phyloP scores from a whole-genome alignment of 139 green algal species.

The Gonium pectorale region DNA sequence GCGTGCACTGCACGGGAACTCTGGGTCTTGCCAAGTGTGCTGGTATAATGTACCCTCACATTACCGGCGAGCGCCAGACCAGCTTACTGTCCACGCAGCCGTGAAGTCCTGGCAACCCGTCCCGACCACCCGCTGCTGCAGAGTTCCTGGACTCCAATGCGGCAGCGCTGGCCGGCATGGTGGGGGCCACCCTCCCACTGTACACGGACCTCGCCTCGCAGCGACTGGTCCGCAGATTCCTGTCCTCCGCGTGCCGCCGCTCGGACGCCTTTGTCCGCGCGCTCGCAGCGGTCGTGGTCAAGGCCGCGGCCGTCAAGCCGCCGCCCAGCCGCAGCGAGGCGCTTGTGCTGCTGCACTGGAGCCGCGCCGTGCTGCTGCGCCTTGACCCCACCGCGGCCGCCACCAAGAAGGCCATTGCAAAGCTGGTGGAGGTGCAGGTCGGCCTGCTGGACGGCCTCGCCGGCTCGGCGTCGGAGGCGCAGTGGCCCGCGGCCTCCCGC shows the following conservation, averaged over 20 bases:
- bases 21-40: neutral
- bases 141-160: constrained; percentile 67
- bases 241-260: constrained; percentile 39
- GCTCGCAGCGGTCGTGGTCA: constrained; percentile 65
- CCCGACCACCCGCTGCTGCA: constrained; percentile 40
- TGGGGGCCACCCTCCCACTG: constrained; percentile 42
- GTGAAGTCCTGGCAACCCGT: neutral
- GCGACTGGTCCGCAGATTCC: constrained; percentile 48
- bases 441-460: constrained; percentile 35
- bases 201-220: constrained; percentile 43
- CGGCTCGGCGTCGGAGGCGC: neutral
- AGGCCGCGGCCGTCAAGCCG: constrained; percentile 44
- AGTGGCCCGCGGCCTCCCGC: neutral
- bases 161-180: constrained; percentile 52
- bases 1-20: neutral
- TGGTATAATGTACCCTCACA: neutral
- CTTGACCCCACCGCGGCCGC: constrained; percentile 60
- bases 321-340: constrained; percentile 32
- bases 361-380: constrained; percentile 50
- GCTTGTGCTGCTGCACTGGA: constrained; percentile 69
- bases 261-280: constrained; percentile 67
- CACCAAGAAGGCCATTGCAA: constrained; percentile 75
- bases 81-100: neutral
- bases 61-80: neutral
- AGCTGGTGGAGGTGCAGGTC: constrained; percentile 76